These are phyloP conservation scores for Thelonectria blattea DNA, from an alignment of 2,329 filamentous ascomycete genomes.

Conservation along the genomic window DNA sequence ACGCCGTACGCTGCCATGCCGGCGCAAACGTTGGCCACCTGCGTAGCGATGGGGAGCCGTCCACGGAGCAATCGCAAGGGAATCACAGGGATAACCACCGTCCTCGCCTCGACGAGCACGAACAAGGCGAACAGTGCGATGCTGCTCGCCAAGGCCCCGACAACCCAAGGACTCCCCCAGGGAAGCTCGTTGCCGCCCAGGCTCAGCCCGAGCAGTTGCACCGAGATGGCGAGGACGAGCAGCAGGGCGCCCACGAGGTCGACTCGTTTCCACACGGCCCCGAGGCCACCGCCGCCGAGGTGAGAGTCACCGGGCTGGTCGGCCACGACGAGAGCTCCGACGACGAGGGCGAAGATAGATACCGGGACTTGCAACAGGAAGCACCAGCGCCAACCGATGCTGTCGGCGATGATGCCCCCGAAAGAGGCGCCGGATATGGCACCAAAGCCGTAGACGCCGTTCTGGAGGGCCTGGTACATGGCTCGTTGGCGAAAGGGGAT, in stretches of 20 bases:
- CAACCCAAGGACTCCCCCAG: slow-evolving; percentile 57
- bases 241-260: slow-evolving; percentile 64
- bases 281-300: slow-evolving; percentile 39
- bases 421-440: slow-evolving; percentile 68
- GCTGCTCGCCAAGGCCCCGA: slow-evolving; percentile 52
- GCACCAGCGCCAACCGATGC: slow-evolving; percentile 71
- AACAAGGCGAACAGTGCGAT: slow-evolving; percentile 52
- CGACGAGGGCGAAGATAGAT: slow-evolving; percentile 58
- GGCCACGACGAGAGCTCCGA: slow-evolving; percentile 60
- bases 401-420: slow-evolving; percentile 68
- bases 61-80: slow-evolving; percentile 64
- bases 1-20: slow-evolving; percentile 68
- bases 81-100: slow-evolving; percentile 59
- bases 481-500: slow-evolving; percentile 62
- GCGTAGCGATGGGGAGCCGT: slow-evolving; percentile 58
- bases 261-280: slow-evolving; percentile 57
- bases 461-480: slow-evolving; percentile 67
- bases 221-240: slow-evolving; percentile 62
- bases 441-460: slow-evolving; percentile 66
- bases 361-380: slow-evolving; percentile 69
- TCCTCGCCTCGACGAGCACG: slow-evolving; percentile 55
- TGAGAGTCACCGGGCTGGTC: slow-evolving; percentile 47
- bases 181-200: slow-evolving; percentile 62
- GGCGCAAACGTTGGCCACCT: slow-evolving; percentile 64
- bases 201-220: slow-evolving; percentile 62